Evolutionary conservation across 805 yeast species (phyloP).

Genomic region (Ogataea siamensis): DNA sequence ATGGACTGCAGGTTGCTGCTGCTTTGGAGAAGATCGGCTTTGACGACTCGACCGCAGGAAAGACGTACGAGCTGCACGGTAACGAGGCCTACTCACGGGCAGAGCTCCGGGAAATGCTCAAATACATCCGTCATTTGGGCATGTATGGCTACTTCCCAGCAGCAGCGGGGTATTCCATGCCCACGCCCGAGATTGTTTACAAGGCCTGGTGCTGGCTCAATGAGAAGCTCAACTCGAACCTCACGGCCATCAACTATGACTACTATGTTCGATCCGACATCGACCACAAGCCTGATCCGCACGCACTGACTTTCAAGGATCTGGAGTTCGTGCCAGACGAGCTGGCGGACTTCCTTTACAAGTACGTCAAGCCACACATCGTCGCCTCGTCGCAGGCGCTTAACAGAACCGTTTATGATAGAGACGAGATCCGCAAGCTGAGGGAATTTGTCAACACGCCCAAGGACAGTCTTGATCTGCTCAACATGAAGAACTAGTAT

Average conservation of each 20-base stretch:
- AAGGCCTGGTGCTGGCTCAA: constrained; percentile 36
- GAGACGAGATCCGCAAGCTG: constrained; percentile 35
- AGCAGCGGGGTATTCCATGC: constrained; percentile 37
- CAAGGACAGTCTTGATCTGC: constrained; percentile 32
- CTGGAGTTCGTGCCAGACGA: constrained; percentile 63
- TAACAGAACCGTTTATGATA: constrained; percentile 38
- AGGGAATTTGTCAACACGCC: constrained; percentile 38
- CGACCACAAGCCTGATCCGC: constrained; percentile 60
- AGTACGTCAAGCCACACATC: constrained; percentile 40
- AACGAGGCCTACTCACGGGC: constrained; percentile 58
- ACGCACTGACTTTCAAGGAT: constrained; percentile 64
- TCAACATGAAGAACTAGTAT: constrained; percentile 27
- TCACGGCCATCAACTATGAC: constrained; percentile 54
- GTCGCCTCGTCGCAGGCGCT: constrained; percentile 34
- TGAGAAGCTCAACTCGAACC: constrained; percentile 43
- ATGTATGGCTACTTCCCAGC: constrained; percentile 37
- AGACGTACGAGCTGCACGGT: constrained; percentile 72
- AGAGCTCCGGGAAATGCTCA: constrained; percentile 70
- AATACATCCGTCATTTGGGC: constrained; percentile 41
- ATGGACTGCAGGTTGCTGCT: constrained; percentile 71
- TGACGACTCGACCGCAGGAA: constrained; percentile 78
- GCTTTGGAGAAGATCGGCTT: constrained; percentile 77
- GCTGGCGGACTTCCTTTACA: constrained; percentile 48
- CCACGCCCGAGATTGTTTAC: constrained; percentile 39
- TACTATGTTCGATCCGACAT: constrained; percentile 70